These are phyloP conservation scores for Fusarium sp. DNA, from an alignment of 2,329 filamentous ascomycete species.

Conservation along the genomic window DNA sequence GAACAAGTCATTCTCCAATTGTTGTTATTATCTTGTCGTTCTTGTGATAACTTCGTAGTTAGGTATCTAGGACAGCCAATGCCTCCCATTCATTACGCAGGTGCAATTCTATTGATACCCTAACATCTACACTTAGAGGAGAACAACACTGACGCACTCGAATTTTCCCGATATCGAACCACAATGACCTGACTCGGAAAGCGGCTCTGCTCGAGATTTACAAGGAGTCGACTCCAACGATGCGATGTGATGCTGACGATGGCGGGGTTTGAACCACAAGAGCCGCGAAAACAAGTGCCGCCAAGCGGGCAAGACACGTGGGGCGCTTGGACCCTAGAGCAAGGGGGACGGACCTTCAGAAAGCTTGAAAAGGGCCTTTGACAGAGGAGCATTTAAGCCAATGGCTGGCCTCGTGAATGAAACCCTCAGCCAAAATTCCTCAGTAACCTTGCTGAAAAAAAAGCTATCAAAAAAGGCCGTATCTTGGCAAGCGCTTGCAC, in stretches of 20 bases:
- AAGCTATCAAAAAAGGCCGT: neutral
- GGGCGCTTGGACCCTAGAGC: constrained; percentile 28
- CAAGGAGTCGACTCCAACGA: constrained; percentile 10
- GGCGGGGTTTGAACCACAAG: constrained; percentile 21
- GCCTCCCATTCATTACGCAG: neutral
- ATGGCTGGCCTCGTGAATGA: neutral
- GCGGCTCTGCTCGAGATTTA: constrained; percentile 19
- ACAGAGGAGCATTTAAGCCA: neutral
- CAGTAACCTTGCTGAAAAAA: neutral
- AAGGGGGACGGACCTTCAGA: constrained; percentile 3
- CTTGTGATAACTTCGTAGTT: neutral
- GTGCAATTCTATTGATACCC: neutral
- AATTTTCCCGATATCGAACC: constrained; percentile 27
- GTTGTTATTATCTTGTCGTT: neutral
- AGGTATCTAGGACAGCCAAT: neutral
- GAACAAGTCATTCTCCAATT: neutral
- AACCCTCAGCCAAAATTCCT: too few relatives aligned
- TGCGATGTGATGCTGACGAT: neutral
- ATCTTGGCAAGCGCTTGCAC: neutral
- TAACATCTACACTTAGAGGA: neutral
- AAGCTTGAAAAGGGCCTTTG: neutral
- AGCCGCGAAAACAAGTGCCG: constrained; percentile 25
- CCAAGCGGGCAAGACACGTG: constrained; percentile 29
- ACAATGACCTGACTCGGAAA: constrained; percentile 37
- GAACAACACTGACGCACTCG: neutral